These are phyloP conservation scores for Saprolegnia parasitica DNA, from an alignment of 352 stramenopile species.

Conservation along the genomic window DNA sequence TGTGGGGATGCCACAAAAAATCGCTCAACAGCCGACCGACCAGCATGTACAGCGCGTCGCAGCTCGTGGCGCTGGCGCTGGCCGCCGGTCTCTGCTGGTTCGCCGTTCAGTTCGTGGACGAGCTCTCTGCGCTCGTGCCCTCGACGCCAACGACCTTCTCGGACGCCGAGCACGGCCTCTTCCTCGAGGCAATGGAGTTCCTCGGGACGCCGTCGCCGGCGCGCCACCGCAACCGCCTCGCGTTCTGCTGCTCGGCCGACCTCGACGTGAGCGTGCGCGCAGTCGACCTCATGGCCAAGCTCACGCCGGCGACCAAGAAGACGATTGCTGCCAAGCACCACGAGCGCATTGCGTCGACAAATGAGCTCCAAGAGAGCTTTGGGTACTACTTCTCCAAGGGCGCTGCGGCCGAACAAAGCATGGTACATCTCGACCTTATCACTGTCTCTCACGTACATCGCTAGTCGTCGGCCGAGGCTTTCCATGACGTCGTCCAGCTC, in stretches of 20 bases:
- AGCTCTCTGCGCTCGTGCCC: constrained; percentile 47
- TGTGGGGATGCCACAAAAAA: not conserved
- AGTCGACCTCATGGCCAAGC: constrained; percentile 64
- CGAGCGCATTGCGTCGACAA: constrained; percentile 61
- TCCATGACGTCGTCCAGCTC: constrained; percentile 61
- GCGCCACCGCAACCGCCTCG: constrained; percentile 36
- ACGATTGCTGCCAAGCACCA: constrained; percentile 58
- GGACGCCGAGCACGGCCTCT: constrained; percentile 51
- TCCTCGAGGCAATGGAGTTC: constrained; percentile 62
- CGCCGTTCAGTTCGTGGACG: constrained; percentile 59
- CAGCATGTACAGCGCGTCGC: constrained; percentile 47
- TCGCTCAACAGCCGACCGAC: not conserved
- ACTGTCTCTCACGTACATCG: constrained; percentile 3
- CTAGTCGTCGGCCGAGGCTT: constrained; percentile 59
- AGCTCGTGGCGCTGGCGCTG: constrained; percentile 50
- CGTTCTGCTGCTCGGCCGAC: constrained; percentile 80
- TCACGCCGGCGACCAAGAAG: constrained; percentile 35
- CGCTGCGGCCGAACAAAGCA: constrained; percentile 76
- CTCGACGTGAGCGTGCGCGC: constrained; percentile 71
- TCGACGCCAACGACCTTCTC: constrained; percentile 36
- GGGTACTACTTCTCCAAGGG: constrained; percentile 77
- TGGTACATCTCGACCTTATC: constrained; percentile 31
- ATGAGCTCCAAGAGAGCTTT: constrained; percentile 72
- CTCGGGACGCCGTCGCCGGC: constrained; percentile 38
- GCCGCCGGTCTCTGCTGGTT: constrained; percentile 47